Percentiles rank a stretch among this genome's conserved stretches.
Evolutionary conservation across 2,329 filamentous ascomycete genomes (phyloP).

Genomic region (Colletotrichum magnum): DNA sequence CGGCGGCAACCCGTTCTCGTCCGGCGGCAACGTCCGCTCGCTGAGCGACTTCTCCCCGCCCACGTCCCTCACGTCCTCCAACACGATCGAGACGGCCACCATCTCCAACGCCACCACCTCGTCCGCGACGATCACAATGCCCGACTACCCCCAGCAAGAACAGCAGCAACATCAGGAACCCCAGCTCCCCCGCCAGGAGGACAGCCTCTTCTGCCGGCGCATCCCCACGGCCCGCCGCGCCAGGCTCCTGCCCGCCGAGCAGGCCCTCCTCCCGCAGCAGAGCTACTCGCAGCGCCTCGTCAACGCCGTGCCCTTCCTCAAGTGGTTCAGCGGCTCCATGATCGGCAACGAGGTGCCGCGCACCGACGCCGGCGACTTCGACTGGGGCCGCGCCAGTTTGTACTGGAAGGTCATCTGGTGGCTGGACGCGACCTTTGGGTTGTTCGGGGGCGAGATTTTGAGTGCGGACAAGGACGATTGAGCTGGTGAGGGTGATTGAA

Average conservation of each 20-base stretch:
- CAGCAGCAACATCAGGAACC: slow-evolving; percentile 39
- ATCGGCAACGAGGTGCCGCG: slow-evolving; percentile 83
- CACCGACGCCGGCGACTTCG: slow-evolving; percentile 81
- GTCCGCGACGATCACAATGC: slow-evolving; percentile 62
- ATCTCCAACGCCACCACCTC: slow-evolving; percentile 56
- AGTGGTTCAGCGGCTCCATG: slow-evolving; percentile 80
- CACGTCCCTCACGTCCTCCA: slow-evolving; percentile 65
- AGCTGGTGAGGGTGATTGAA: background rate
- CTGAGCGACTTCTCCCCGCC: slow-evolving; percentile 55
- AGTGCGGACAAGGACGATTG: slow-evolving; percentile 72
- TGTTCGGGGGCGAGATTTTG: slow-evolving; percentile 72
- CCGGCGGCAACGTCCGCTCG: slow-evolving; percentile 53
- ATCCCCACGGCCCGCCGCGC: slow-evolving; percentile 78
- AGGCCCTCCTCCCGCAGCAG: slow-evolving; percentile 79
- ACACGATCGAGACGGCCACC: slow-evolving; percentile 71
- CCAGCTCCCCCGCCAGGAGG: slow-evolving; percentile 43
- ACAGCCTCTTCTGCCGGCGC: slow-evolving; percentile 68
- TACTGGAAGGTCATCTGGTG: slow-evolving; percentile 79
- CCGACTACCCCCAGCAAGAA: slow-evolving; percentile 45
- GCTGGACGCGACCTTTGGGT: slow-evolving; percentile 70
- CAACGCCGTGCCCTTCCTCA: slow-evolving; percentile 76
- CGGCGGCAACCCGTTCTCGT: slow-evolving; percentile 53
- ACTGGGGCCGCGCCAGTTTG: slow-evolving; percentile 77
- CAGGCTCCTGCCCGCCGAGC: slow-evolving; percentile 76
- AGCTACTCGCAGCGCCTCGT: slow-evolving; percentile 75